phyloP scores from a whole-genome alignment of 1,139 yeast genomes.

The Suhomyces chickasaworum region DNA sequence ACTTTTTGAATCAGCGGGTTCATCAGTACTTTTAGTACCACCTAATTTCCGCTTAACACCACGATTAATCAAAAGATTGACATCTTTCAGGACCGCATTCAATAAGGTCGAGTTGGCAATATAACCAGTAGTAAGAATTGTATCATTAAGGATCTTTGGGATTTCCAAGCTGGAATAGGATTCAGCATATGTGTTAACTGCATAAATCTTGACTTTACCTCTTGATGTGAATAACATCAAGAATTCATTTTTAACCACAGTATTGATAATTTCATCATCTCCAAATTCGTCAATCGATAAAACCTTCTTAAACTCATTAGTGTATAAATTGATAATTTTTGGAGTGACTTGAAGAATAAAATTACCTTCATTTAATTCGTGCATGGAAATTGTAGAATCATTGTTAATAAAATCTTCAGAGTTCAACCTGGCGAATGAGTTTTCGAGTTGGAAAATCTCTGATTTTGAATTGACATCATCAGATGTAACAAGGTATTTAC shows the following conservation, averaged over 20 bases:
- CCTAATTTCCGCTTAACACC: conserved; percentile 37
- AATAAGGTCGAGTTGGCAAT: conserved; percentile 51
- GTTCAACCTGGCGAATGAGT: conserved; percentile 65
- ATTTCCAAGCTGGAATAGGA: conserved; percentile 39
- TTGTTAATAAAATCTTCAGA: conserved; percentile 66
- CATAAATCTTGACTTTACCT: conserved; percentile 57
- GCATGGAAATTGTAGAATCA: conserved; percentile 68
- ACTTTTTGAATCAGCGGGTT: conserved; percentile 5
- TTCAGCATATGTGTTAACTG: conserved; percentile 44
- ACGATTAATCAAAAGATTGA: conserved; percentile 30
- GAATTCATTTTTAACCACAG: conserved; percentile 53
- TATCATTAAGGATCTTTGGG: conserved; percentile 57
- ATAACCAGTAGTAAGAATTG: conserved; percentile 71
- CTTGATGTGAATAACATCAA: conserved; percentile 55
- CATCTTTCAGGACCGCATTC: conserved; percentile 46
- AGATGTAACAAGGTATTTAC: conserved; percentile 68
- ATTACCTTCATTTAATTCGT: conserved; percentile 58
- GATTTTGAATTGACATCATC: conserved; percentile 65
- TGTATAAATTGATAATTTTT: conserved; percentile 63
- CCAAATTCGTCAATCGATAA: conserved; percentile 39
- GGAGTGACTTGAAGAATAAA: conserved; percentile 76
- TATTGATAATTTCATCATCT: conserved; percentile 53
- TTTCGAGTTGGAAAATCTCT: conserved; percentile 71
- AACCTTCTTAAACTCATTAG: conserved; percentile 56
- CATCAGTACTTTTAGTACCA: conserved; percentile 17